Base-by-base conservation (phyloP, 2,329 filamentous ascomycete species). In the Neospermospora avenae region DNA sequence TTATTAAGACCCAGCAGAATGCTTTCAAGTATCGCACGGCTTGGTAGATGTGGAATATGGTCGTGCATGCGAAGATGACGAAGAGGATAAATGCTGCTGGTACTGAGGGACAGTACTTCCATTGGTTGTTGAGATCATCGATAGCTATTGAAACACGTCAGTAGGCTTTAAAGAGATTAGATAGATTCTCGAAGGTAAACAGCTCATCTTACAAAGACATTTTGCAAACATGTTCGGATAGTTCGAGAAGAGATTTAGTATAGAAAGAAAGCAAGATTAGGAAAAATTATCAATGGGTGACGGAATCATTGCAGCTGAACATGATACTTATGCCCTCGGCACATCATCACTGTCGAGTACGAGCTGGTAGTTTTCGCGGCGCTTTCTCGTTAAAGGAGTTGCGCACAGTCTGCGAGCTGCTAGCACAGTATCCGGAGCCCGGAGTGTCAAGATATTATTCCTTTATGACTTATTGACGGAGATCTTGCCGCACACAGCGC, bases 1-100 rank as follows among this genome's bases (percentile, higher is more conserved):
- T 76, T 55, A 77, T 74, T 7, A 81, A 72, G 4, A 79, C 76
- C 74, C 74, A 77, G 57, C 69, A 74, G 63, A 76, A 78, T 10
- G 62, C 61, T 59, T 76, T 74, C 24, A 67, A 66, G 61, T 73
- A 71, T 22, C 68, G 60, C 52, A 70, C 57, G 0, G 73, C 74
- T 62, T 75, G 73, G 11, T 69, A 64, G 2, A 72, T 65, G 55
- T 76, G 74, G 7, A 60, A 41, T 22, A 60, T 31, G 1, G 67
- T 67, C 7, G 64, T 66, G 20, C 70, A 39, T 13, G 68, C 72
- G 59, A 76, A 77, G 18, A 76, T 58, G 2, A 69, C 62, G 5
- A 69, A 58, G 59, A 75, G 74, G 14, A 73, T 44, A 10, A 76
- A 62, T 3, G 75, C 72, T 1, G 72, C 71, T 4, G 55, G 67